These are phyloP conservation scores for Eustoma russellianum DNA, from an alignment of 257 asterid species.

Conservation along the genomic window DNA sequence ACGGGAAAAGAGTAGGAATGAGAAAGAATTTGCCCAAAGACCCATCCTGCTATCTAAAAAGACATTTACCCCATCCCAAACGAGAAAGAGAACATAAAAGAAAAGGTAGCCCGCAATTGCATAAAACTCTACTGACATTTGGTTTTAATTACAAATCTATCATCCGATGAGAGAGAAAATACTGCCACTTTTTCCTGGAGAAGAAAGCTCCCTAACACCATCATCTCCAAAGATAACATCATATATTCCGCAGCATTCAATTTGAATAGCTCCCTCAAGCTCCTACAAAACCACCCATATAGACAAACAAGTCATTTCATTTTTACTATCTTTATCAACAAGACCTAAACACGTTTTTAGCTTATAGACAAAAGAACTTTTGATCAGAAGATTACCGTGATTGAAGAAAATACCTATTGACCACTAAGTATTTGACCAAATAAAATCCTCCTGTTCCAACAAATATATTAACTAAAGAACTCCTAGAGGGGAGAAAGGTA, in stretches of 20 bases:
- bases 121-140: constrained; percentile 42
- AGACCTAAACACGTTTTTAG: constrained; percentile 1
- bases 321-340: too few relatives aligned
- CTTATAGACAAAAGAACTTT: too few relatives aligned
- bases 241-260: constrained; percentile 91
- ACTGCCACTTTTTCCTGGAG: constrained; percentile 99
- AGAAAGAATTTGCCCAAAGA: too few relatives aligned
- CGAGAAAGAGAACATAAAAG: too few relatives aligned
- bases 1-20: too few relatives aligned
- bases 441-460: not conserved
- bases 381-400: too few relatives aligned
- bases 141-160: constrained; percentile 86
- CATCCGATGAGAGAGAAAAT: constrained; percentile 83
- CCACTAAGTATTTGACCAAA: not conserved
- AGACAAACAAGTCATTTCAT: not conserved
- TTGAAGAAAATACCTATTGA: not conserved
- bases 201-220: constrained; percentile 77
- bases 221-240: constrained; percentile 96
- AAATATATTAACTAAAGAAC: too few relatives aligned
- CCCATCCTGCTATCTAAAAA: too few relatives aligned
- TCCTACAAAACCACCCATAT: constrained; percentile 48
- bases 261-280: constrained; percentile 87
- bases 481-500: too few relatives aligned
- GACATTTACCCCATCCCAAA: too few relatives aligned
- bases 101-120: not conserved